phyloP scores from a whole-genome alignment of 202 grass and related monocot species.

The Schoenoplectus triqueter region DNA sequence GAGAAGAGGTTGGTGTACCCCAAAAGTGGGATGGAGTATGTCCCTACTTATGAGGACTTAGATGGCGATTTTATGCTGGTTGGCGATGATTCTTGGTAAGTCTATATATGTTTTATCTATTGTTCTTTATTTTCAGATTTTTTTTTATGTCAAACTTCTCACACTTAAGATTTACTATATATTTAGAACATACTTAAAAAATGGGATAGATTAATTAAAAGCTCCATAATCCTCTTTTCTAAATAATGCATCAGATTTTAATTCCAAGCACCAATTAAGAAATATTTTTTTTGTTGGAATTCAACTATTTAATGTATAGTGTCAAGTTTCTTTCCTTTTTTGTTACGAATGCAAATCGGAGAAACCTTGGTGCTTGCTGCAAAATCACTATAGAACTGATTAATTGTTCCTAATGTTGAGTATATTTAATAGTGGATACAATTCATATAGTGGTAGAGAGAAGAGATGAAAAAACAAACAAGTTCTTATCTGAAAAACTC shows the following conservation, averaged over 20 bases:
- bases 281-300: neutral
- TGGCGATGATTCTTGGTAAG: slow-evolving; percentile 97
- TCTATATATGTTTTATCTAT: neutral
- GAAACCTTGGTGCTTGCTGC: slow-evolving; percentile 6
- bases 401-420: neutral
- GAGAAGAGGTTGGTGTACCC: slow-evolving; percentile 28
- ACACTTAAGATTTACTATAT: neutral
- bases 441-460: too few species aligned
- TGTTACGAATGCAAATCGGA: neutral
- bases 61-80: slow-evolving; percentile 97
- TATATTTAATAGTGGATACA: too few species aligned
- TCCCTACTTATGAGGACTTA: slow-evolving; percentile 90
- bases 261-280: neutral
- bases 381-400: slow-evolving; percentile 2
- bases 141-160: neutral
- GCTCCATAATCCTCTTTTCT: neutral
- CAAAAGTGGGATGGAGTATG: slow-evolving; percentile 49
- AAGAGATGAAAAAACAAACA: too few species aligned
- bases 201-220: neutral
- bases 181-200: neutral
- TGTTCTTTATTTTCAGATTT: neutral
- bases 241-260: neutral
- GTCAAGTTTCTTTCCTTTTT: neutral
- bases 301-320: neutral
- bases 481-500: too few species aligned